phyloP scores from a whole-genome alignment of 2,329 filamentous ascomycete genomes.

The Fusarium buxicola region DNA sequence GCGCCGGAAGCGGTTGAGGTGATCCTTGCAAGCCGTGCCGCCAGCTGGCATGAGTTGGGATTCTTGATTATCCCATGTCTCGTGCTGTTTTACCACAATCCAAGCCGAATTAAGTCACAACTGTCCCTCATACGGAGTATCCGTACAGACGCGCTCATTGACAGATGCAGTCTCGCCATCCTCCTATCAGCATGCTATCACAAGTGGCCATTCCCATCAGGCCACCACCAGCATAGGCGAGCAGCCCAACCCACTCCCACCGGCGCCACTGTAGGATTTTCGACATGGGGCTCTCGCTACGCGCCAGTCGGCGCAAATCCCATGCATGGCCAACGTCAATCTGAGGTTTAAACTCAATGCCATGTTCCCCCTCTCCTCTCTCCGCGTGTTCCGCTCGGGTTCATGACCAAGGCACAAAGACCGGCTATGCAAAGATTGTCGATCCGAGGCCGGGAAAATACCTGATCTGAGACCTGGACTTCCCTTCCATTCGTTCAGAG shows the following conservation, averaged over 20 bases:
- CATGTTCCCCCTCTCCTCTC: neutral
- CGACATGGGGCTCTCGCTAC: too few relatives aligned
- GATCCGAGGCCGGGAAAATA: neutral
- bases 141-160: too few relatives aligned
- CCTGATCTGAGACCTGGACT: too few relatives aligned
- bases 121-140: too few relatives aligned
- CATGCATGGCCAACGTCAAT: neutral
- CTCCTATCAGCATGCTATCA: neutral
- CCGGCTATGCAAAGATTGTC: too few relatives aligned
- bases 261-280: neutral
- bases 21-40: slow-evolving; percentile 11
- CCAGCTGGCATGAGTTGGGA: slow-evolving; percentile 25
- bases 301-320: neutral
- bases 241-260: neutral
- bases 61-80: neutral
- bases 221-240: slow-evolving; percentile 3
- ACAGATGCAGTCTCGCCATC: too few relatives aligned
- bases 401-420: too few relatives aligned
- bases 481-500: too few relatives aligned
- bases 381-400: neutral
- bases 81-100: neutral
- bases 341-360: neutral
- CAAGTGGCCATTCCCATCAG: neutral
- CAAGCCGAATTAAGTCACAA: neutral
- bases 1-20: neutral